Base-by-base conservation (phyloP, 805 yeast genomes). In the Clavispora santaluciae region DNA sequence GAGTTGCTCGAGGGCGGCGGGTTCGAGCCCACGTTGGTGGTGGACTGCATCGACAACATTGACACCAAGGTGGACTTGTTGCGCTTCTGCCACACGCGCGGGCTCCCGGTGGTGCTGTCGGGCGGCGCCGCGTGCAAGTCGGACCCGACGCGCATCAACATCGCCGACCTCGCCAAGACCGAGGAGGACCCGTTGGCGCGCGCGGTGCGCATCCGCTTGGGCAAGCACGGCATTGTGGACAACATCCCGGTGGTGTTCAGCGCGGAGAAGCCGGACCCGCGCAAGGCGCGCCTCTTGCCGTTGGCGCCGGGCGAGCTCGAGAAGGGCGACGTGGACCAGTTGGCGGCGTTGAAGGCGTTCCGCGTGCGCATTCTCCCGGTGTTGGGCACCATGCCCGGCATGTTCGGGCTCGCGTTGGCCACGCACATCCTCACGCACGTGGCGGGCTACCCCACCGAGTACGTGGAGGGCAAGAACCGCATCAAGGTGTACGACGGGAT, bases 61-160 rank as follows among this genome's bases (percentile, higher is more conserved):
- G 96, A 91, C 53, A 90, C 98, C n/a, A 93, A 93, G 56, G 95
- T 90, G 21, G 99, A 93, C 55, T 68, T 93, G 39, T 67, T 93
- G 49, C 81, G 81, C 23, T 90, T 73, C 62, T 83, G 95, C 50
- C 68, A 81, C 57, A 70, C 72, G 13, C 64, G 78, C 33, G 61
- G 72, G 1, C 58, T 91, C 24, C 78, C 76, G n/a, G 84, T 89
- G 23, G 76, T 93, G 29, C 81, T 95, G 4, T 86, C 96, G 1
- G 95, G 95, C 80, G 99, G 99, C 21, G 98, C 99, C 1, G 95
- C 96, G 4, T 84, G 96, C 52, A 93, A 93, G 61, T 83, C 95
- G 39, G 99, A 93, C 59, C 95, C 98, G 10, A 83, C 97, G 3
- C 73, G 98, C 55, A 78, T 93, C 42, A 86, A 88, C 57, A 75